Evolutionary conservation across 139 green algal species (phyloP), one percentile per base, ranked within the genome.

Genomic region (Chlorella sp.): DNA sequence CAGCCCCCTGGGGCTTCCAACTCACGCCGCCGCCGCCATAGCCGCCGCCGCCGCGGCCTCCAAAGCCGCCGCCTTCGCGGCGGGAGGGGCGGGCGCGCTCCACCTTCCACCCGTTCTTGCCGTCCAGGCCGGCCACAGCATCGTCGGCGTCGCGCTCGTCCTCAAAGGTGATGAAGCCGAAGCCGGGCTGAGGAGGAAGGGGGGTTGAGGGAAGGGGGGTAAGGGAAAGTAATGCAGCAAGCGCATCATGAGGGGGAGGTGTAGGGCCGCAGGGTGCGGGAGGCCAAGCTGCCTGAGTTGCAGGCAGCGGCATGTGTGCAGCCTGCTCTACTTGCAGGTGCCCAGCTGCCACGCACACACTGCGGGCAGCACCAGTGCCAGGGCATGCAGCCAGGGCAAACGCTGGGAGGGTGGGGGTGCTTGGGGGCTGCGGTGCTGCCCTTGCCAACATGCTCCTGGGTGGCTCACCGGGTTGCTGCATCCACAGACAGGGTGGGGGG

Each of bases 131-230:
- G 69, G 92, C 87, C 72, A 95, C 72, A 0, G 93, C 93, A 58
- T 97, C 93, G 72, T 97, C 93, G 11, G 94, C 93, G 80, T 97
- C 94, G 3, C 93, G 86, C 8, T 73, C 67, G 81, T 97, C 93
- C 30, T 85, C 85, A 73, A 93, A 96, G 84, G 96, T 92, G 4
- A 97, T 77, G 72, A 97, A 97, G 43, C 89, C 93, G 88, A 97
- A 97, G 1, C 93, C 93, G 20, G 87, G 81, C 5, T 90, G 87
- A 36, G 36, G 2, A 54, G 11, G 7, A 54, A 11, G 46, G 11
- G 54, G 34, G 40, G 70, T 40, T 28, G 6, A 64, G 54, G 36
- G 72, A 11, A 30, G 40, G 43, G 51, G 51, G 4, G 51, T 11
- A 1, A 54, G 43, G 44, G 72, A 30, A 1, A 44, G 38, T 2